Evolutionary conservation across 768 basidiomycete genomes (phyloP).

Genomic region (Coprinopsis cinerea): DNA sequence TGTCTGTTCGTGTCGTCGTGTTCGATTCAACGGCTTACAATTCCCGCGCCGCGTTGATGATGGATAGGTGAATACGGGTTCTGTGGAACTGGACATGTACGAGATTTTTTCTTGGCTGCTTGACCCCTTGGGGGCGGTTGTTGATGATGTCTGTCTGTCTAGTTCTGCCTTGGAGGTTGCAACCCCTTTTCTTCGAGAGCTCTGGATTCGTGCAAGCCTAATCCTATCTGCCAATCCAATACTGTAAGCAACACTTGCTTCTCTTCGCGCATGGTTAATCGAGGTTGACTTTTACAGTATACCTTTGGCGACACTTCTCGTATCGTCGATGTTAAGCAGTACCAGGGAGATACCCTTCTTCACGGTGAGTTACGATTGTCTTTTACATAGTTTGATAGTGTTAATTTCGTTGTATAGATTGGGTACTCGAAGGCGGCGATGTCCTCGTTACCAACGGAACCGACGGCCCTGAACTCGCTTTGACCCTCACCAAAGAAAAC

Average conservation of each 20-base stretch:
- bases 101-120: constrained; percentile 14
- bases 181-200: constrained; percentile 66
- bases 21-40: constrained; percentile 3
- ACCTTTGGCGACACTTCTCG: constrained; percentile 61
- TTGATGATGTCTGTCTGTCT: constrained; percentile 1
- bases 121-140: not conserved
- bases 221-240: constrained; percentile 63
- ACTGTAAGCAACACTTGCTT: constrained; percentile 16
- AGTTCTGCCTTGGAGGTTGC: constrained; percentile 88
- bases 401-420: constrained; percentile 38
- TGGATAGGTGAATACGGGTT: constrained; percentile 46
- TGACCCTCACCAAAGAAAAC: constrained; percentile 62
- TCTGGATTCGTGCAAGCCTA: constrained; percentile 61
- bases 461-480: constrained; percentile 55
- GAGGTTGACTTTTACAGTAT: constrained; percentile 32
- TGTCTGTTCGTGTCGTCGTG: not conserved
- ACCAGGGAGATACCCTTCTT: constrained; percentile 21
- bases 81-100: constrained; percentile 41
- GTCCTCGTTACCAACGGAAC: constrained; percentile 57
- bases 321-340: constrained; percentile 63
- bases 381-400: not conserved
- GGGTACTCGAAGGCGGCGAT: constrained; percentile 63
- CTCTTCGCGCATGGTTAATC: not conserved
- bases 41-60: not conserved
- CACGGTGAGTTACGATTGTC: not conserved